Evolutionary conservation across 345 rosid species (phyloP), one percentile per base, ranked within the genome.

Genomic region (Acer saccharum): DNA sequence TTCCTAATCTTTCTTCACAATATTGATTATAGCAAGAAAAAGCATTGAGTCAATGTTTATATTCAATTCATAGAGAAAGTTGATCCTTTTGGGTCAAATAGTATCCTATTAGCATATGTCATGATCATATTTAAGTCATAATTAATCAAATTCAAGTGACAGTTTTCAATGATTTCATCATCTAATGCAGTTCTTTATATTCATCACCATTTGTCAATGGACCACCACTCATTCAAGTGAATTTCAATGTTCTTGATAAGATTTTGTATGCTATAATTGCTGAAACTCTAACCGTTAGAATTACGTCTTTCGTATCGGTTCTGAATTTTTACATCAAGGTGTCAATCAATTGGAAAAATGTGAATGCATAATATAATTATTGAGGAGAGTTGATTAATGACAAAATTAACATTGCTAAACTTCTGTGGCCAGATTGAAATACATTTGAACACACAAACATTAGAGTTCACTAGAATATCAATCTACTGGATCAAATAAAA

Each of bases 401-500:
- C 65, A 72, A 41, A 55, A 20, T 21, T 11, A 13, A 13, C 54
- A 72, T 20, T 57, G 35, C 67, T 54, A 39, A 72, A 41, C 13
- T 8, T 46, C 13, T 7, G 65, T 0, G 55, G 39, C 67, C 35
- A 73, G 68, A 73, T 61, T 60, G 55, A 20, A 11, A 72, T 60
- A 23, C 14, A 60, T 39, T 29, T 20, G 6, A 35, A 58, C 13
- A 35, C 61, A 50, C 35, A 7, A 35, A 57, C 11, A 58, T 52
- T 50, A 1, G 21, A 70, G 44, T 1, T 25, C 21, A 55, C 39
- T 2, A 13, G 10, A 52, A 54, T 3, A 43, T 10, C 71, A 7
- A 29, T n/a, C 27, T 43, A 43, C 54, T n/a, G 10, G 52, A 68
- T 68, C 71, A 68, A 41, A n/a, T 70, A 21, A 52, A 52, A 60